A percentile compares a stretch with the other conserved stretches of the same genome.
Evolutionary conservation across 73 alveolate species (phyloP).

Genomic region (Paramecium primaurelia): DNA sequence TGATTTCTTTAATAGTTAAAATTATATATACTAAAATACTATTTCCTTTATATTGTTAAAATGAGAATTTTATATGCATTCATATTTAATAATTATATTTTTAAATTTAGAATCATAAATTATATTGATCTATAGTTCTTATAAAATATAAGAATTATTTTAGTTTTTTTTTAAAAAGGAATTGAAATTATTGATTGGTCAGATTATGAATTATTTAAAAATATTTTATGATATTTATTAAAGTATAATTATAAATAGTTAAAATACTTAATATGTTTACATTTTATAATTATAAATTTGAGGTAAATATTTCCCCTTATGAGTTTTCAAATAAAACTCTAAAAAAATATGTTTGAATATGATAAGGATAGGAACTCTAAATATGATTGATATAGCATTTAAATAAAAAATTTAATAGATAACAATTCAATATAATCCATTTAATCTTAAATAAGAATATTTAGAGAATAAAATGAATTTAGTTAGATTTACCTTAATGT

Average conservation of each 20-base stretch:
- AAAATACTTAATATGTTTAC: neutral
- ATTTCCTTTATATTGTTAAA: too few relatives aligned
- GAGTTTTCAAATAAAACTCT: neutral
- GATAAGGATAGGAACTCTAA: neutral
- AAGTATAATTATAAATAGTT: neutral
- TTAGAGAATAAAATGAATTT: neutral
- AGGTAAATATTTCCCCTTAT: neutral
- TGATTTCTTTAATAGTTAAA: too few relatives aligned
- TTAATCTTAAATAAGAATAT: neutral
- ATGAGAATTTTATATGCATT: too few relatives aligned
- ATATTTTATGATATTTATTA: neutral
- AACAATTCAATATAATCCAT: neutral
- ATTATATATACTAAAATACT: too few relatives aligned
- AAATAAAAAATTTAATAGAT: neutral
- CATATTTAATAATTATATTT: too few relatives aligned
- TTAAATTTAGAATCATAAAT: too few relatives aligned
- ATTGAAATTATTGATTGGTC: neutral
- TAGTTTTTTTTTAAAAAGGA: neutral
- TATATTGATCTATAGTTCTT: too few relatives aligned
- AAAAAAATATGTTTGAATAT: neutral
- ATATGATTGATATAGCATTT: neutral
- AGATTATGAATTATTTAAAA: neutral
- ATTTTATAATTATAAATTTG: slow-evolving; percentile 17
- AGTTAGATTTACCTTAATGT: neutral
- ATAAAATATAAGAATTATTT: neutral